phyloP scores from a whole-genome alignment of 257 asterid genomes.

The Primulina eburnea region DNA sequence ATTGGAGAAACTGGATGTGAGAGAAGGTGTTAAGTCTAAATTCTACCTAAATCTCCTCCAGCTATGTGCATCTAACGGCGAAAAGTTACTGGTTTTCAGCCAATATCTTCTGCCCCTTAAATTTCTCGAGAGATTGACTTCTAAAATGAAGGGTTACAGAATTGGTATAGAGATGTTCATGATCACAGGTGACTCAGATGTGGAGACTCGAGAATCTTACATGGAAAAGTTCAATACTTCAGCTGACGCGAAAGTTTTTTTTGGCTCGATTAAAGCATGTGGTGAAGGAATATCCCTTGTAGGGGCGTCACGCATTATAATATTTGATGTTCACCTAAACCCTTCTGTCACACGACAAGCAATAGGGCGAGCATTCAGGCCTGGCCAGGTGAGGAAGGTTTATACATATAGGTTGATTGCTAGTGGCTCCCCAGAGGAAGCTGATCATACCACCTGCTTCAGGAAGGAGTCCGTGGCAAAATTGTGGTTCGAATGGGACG shows the following conservation, averaged over 20 bases:
- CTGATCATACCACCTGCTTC: conserved; percentile 83
- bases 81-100: conserved; percentile 82
- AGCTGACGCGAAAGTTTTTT: conserved; percentile 82
- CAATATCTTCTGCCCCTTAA: conserved; percentile 85
- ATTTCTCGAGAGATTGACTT: conserved; percentile 71
- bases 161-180: conserved; percentile 78
- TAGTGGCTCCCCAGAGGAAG: conserved; percentile 71
- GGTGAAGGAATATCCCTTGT: conserved; percentile 98
- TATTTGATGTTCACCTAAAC: conserved; percentile 80
- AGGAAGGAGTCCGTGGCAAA: conserved; percentile 84
- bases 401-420: conserved; percentile 73
- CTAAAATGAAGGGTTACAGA: conserved; percentile 61
- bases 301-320: conserved; percentile 86
- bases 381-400: conserved; percentile 88
- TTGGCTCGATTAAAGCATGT: conserved; percentile 91
- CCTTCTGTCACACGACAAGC: conserved; percentile 98
- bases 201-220: conserved; percentile 62
- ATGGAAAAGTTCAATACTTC: conserved; percentile 76
- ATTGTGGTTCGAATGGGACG: conserved; percentile 98
- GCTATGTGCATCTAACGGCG: conserved; percentile 77
- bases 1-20: conserved; percentile 53
- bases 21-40: conserved; percentile 80
- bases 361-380: conserved; percentile 98
- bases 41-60: conserved; percentile 82
- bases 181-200: conserved; percentile 90